A percentile compares a stretch with the other conserved stretches of the same genome.
Conservation (phyloP, 73 alveolate genomes). For the Symbiodinium natans region DNA sequence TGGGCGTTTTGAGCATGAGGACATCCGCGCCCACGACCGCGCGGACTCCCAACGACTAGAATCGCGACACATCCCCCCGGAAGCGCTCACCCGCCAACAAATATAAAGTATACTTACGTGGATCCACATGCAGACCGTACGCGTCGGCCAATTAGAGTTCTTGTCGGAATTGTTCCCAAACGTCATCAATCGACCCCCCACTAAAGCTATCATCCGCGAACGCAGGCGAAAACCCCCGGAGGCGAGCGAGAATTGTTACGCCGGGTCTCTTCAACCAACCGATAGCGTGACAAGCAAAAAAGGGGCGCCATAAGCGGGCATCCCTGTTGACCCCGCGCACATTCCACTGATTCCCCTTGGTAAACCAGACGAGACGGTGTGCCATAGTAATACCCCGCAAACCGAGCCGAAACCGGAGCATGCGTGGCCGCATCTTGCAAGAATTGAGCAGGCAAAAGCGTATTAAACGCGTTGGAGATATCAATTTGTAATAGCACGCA, state of each 20-base stretch:
- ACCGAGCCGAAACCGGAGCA: constrained; percentile 33
- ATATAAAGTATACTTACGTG: not conserved
- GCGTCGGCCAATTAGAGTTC: not conserved
- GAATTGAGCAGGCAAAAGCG: no score
- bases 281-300: not conserved
- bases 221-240: not conserved
- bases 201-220: not conserved
- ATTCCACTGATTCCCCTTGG: not conserved
- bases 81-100: not conserved
- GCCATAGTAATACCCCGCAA: not conserved
- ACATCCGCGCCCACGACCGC: not conserved
- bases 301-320: constrained; percentile 19
- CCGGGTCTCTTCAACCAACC: not conserved
- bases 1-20: not conserved
- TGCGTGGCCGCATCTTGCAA: not conserved
- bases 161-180: not conserved
- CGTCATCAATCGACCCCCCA: not conserved
- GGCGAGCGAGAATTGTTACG: not conserved
- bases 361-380: not conserved
- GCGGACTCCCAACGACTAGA: not conserved
- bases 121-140: not conserved
- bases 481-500: not conserved
- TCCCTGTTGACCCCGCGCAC: constrained; percentile 5
- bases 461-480: no score
- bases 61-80: constrained; percentile 4